Evolutionary conservation across 2,329 filamentous ascomycete genomes (phyloP).

Genomic region (Coniochaeta prunicola): DNA sequence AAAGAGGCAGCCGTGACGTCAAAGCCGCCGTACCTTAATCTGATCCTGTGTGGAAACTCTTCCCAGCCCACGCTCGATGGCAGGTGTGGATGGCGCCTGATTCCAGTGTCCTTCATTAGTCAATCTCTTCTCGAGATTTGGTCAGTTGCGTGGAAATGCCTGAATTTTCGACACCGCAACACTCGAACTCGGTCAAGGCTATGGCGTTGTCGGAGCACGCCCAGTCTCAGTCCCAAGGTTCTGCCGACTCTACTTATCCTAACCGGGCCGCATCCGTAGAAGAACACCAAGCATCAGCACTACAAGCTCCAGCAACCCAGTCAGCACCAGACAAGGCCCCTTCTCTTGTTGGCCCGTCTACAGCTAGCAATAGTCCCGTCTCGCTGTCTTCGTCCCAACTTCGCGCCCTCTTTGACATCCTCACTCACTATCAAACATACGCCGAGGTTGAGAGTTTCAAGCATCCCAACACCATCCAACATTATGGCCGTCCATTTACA

Average conservation of each 20-base stretch:
- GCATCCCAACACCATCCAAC: constrained; percentile 51
- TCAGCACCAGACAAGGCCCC: not conserved
- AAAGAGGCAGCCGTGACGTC: not conserved
- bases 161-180: not conserved
- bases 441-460: constrained; percentile 68
- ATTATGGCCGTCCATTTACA: constrained; percentile 65
- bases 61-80: not conserved
- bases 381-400: constrained; percentile 31
- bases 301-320: no score
- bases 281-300: no score
- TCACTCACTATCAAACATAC: constrained; percentile 53
- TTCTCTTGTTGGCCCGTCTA: not conserved
- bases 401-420: constrained; percentile 50
- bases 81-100: not conserved
- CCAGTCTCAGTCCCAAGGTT: not conserved
- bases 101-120: not conserved
- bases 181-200: not conserved
- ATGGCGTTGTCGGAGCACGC: not conserved
- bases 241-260: not conserved
- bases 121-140: no score
- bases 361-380: not conserved
- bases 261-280: not conserved
- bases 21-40: not conserved
- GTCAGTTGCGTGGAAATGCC: not conserved
- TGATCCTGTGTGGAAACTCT: not conserved